A percentile compares a stretch with the other conserved stretches of the same genome.
Conservation (phyloP, 805 yeast genomes). For the Schizosaccharomyces osmophilus region DNA sequence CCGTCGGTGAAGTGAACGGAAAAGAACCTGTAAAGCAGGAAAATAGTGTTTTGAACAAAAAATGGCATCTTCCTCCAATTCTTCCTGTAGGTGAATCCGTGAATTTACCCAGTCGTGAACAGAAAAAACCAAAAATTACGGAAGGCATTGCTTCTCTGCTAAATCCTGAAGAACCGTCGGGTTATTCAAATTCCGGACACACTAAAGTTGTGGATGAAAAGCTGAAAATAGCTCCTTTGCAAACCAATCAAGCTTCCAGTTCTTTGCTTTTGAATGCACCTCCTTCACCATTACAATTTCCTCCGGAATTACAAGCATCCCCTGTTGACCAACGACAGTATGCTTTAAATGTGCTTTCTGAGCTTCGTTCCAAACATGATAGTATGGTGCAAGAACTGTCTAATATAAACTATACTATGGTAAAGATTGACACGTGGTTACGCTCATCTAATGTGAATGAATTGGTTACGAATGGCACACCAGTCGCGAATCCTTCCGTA, state of each 20-base stretch:
- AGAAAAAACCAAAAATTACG: background rate
- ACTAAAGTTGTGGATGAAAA: background rate
- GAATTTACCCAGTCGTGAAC: background rate
- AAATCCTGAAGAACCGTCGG: background rate
- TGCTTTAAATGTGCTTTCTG: background rate
- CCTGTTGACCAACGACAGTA: background rate
- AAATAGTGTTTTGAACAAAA: background rate
- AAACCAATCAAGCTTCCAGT: background rate
- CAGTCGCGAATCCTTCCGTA: too few species aligned
- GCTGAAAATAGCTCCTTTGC: background rate
- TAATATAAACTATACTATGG: background rate
- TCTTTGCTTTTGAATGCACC: background rate
- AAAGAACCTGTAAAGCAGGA: too few species aligned
- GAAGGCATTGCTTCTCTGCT: background rate
- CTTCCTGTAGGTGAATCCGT: background rate
- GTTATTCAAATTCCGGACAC: background rate
- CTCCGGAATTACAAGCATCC: background rate
- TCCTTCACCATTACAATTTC: background rate
- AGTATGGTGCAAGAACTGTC: background rate
- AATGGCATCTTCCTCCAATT: background rate
- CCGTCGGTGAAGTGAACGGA: too few species aligned
- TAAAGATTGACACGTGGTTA: background rate
- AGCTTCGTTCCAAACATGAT: background rate
- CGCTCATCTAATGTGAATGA: background rate
- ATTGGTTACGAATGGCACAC: too few species aligned